Evolutionary conservation across 192 early-diverging fungal genomes (phyloP).

Genomic region (Irineochytrium annulatum): DNA sequence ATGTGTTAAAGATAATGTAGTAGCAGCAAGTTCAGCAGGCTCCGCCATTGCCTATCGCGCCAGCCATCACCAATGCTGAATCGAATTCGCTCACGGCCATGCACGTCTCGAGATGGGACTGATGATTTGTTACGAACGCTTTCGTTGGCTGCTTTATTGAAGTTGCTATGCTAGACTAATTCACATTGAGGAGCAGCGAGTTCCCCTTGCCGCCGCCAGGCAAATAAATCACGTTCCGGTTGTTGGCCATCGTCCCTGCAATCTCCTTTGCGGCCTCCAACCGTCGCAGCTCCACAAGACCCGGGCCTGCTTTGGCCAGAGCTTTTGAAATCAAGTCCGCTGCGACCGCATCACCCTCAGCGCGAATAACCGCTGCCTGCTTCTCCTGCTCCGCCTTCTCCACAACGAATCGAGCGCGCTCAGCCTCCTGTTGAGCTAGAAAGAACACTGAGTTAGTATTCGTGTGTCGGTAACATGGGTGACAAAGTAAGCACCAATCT

Average conservation of each 20-base stretch:
- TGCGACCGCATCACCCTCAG: conserved; percentile 96
- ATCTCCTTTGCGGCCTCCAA: conserved; percentile 98
- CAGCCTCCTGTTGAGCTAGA: conserved; percentile 93
- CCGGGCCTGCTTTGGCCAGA: conserved; percentile 86
- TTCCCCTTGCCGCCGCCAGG: conserved; percentile 46
- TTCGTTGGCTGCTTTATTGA: too few relatives aligned
- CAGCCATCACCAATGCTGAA: too few relatives aligned
- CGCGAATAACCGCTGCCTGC: conserved; percentile 91
- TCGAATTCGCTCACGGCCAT: too few relatives aligned
- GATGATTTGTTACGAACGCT: too few relatives aligned
- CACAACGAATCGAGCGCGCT: conserved; percentile 96
- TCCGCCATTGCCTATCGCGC: too few relatives aligned
- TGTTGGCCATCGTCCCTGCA: conserved; percentile 74
- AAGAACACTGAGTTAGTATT: conserved; percentile 9
- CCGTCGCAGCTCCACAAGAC: conserved; percentile 89
- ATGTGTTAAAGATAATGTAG: too few relatives aligned
- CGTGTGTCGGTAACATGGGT: not conserved
- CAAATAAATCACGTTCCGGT: conserved; percentile 88
- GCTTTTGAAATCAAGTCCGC: conserved; percentile 89
- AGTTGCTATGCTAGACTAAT: too few relatives aligned
- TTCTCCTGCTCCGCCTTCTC: conserved; percentile 99
- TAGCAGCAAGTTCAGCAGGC: too few relatives aligned
- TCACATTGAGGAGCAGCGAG: conserved; percentile 17
- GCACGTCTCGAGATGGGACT: too few relatives aligned
- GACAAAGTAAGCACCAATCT: conserved; percentile 62